phyloP scores from a whole-genome alignment of 164 flowering plant species.

The Warburgia ugandensis region DNA sequence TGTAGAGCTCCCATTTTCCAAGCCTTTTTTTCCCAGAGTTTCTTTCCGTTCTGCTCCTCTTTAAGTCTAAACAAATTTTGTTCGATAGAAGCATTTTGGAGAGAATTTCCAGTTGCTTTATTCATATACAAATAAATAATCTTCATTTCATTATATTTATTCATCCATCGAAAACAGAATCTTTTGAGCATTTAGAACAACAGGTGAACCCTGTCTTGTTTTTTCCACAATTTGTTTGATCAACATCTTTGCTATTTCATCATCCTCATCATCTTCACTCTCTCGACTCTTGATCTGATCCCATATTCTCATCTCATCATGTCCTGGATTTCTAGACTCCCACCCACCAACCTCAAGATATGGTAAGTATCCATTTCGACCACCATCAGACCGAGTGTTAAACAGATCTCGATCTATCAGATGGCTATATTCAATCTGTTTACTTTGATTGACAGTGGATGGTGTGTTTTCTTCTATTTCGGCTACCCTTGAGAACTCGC shows the following conservation, averaged over 20 bases:
- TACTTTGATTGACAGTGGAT: conserved; percentile 1
- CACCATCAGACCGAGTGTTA: conserved; percentile 3
- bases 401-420: conserved; percentile 1
- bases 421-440: not conserved
- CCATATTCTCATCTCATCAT: conserved; percentile 4
- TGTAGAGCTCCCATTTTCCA: too few relatives aligned
- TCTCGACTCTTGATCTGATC: conserved; percentile 13
- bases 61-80: too few relatives aligned
- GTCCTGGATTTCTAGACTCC: not conserved
- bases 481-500: conserved; percentile 31
- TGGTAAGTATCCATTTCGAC: conserved; percentile 6
- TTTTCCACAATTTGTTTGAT: conserved; percentile 62
- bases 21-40: too few relatives aligned
- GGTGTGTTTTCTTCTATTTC: conserved; percentile 31
- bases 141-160: conserved; percentile 9
- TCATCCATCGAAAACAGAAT: conserved; percentile 34
- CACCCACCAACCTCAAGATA: conserved; percentile 1
- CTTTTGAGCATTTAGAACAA: conserved; percentile 44
- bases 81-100: too few relatives aligned
- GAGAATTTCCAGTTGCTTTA: not conserved
- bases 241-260: conserved; percentile 41
- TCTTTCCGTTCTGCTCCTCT: too few relatives aligned
- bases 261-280: conserved; percentile 28
- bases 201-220: conserved; percentile 54
- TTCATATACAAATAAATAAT: not conserved